A percentile compares a stretch with the other conserved stretches of the same genome.
Conservation (phyloP, 2,329 filamentous ascomycete genomes). For the Fusarium xyrophilum region DNA sequence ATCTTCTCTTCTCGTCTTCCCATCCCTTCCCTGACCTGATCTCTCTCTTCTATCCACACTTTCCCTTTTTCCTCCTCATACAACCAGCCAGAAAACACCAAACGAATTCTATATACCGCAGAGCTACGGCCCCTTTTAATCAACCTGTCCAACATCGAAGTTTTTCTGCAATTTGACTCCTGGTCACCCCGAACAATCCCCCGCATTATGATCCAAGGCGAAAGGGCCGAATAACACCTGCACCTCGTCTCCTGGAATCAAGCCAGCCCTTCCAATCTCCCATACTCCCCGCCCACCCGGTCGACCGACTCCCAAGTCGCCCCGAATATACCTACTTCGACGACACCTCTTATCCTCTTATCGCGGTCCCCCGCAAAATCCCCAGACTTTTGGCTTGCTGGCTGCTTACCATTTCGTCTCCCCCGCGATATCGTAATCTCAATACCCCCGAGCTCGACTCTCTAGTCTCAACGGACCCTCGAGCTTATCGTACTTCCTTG, state of each 20-base stretch:
- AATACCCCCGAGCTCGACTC: slow-evolving; percentile 16
- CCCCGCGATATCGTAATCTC: slow-evolving; percentile 13
- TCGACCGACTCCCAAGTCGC: slow-evolving; percentile 32
- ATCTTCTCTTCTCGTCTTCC: slow-evolving; percentile 25
- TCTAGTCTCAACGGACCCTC: neutral
- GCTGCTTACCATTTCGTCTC: slow-evolving; percentile 13
- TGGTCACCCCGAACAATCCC: slow-evolving; percentile 33
- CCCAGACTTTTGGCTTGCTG: slow-evolving; percentile 41
- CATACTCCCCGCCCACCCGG: slow-evolving; percentile 24
- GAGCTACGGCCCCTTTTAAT: neutral
- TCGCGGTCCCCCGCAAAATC: slow-evolving; percentile 43
- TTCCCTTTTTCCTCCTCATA: slow-evolving; percentile 1
- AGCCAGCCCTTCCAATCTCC: slow-evolving; percentile 31
- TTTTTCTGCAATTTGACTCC: slow-evolving; percentile 10
- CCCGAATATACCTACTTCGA: slow-evolving; percentile 37
- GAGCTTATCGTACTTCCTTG: slow-evolving; percentile 4
- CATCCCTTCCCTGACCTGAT: slow-evolving; percentile 22
- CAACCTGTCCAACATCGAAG: slow-evolving; percentile 2
- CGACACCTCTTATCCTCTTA: slow-evolving; percentile 30
- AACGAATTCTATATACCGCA: neutral
- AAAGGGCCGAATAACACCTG: slow-evolving; percentile 51
- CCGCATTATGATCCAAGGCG: slow-evolving; percentile 46
- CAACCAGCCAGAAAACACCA: slow-evolving; percentile 4
- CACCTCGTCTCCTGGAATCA: slow-evolving; percentile 37
- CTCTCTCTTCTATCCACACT: slow-evolving; percentile 27